Evolutionary conservation across 1,139 yeast genomes (phyloP), one percentile per base, ranked within the genome.

Genomic region (Pichia sp.): DNA sequence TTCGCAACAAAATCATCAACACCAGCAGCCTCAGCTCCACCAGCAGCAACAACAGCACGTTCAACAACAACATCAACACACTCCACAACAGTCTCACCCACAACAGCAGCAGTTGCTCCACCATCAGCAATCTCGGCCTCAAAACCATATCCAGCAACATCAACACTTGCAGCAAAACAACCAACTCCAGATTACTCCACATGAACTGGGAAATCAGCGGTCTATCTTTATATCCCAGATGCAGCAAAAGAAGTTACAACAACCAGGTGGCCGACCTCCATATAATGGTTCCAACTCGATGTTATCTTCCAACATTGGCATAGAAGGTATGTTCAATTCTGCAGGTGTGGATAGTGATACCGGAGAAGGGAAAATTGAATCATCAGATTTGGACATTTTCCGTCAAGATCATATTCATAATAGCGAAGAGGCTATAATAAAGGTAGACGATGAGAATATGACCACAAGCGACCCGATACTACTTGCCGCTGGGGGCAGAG

Each of bases 41-140:
- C 44, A 50, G n/a, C 49, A 46, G 33, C 51, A 36, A 51, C 50
- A 58, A 54, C 47, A 56, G 52, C 81, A n/a, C 12, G 5, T 31
- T 31, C 54, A 57, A 49, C 47, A 50, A 48, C 34, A 56, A 49
- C 55, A 55, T 34, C 34, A 40, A 20, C 24, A 20, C 3, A 20
- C 24, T 20, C 24, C 24, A 20, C 24, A 20, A 34, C 29, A 27
- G 29, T 27, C 29, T 27, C 29, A 27, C 6, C 29, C 6, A 27
- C 29, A 27, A 50, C 31, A 29, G 16, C 46, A 48, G n/a, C n/a
- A n/a, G n/a, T n/a, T n/a, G n/a, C n/a, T n/a, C n/a, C n/a, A n/a
- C n/a, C n/a, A n/a, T n/a, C n/a, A n/a, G n/a, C n/a, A n/a, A n/a
- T n/a, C n/a, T n/a, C n/a, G n/a, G n/a, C n/a, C n/a, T n/a, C n/a